Conservation (phyloP, 352 stramenopile species). For the Phytophthora aleatoria region DNA sequence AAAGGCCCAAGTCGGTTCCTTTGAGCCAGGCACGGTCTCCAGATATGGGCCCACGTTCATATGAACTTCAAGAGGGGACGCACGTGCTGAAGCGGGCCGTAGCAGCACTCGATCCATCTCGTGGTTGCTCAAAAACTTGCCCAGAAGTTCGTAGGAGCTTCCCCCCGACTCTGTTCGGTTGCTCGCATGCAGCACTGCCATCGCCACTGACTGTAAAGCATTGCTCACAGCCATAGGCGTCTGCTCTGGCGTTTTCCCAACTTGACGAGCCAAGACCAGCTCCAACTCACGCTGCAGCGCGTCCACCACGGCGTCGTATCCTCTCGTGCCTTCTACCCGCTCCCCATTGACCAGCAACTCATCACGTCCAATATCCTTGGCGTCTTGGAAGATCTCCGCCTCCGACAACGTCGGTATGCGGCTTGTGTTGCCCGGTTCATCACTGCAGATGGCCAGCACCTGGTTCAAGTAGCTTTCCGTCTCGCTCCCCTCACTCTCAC, state of each 20-base stretch:
- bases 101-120: slow-evolving; percentile 63
- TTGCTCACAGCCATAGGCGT: slow-evolving; percentile 42
- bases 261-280: slow-evolving; percentile 31
- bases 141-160: slow-evolving; percentile 70
- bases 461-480: slow-evolving; percentile 42
- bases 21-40: slow-evolving; percentile 21
- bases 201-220: slow-evolving; percentile 36
- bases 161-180: slow-evolving; percentile 84
- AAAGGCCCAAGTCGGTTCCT: slow-evolving; percentile 51
- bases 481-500: slow-evolving; percentile 1
- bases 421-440: background rate
- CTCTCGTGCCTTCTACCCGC: slow-evolving; percentile 45
- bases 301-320: slow-evolving; percentile 67
- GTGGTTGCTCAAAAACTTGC: slow-evolving; percentile 60
- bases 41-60: slow-evolving; percentile 68
- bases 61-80: slow-evolving; percentile 55
- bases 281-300: slow-evolving; percentile 52
- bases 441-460: slow-evolving; percentile 32
- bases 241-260: slow-evolving; percentile 34
- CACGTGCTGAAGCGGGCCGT: slow-evolving; percentile 64
- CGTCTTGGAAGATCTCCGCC: slow-evolving; percentile 71
- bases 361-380: slow-evolving; percentile 83
- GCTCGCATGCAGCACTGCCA: slow-evolving; percentile 53
- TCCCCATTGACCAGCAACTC: slow-evolving; percentile 71
- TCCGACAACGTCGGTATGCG: slow-evolving; percentile 44